Evolutionary conservation across 1,284 basidiomycete species (phyloP), one percentile per base, ranked within the genome.

Genomic region (Albatrellus sp.): DNA sequence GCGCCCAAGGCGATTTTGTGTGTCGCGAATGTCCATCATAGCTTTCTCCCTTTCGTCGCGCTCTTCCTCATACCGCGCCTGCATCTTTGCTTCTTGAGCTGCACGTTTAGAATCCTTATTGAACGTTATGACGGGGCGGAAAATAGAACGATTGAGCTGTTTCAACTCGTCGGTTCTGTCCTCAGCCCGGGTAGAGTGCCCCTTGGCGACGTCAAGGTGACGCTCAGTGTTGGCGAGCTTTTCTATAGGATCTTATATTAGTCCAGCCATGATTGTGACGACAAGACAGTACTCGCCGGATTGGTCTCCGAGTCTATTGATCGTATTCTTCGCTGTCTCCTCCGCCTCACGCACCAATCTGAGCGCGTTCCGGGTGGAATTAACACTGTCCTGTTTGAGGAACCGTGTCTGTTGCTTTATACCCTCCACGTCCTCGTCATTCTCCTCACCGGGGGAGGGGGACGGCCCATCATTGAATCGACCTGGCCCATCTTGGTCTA

Each of bases 111-210:
- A 75, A 42, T 92, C 84, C 64, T 93, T 94, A 69, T 93, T 92
- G 64, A 86, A 93, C 0, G 82, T 81, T 54, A 93, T 81, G 47
- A 77, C 88, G 1, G 91, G 92, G 14, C 87, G 78, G 72, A 99
- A 98, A 62, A 99, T 98, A 43, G 90, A 92, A 12, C 81, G 76
- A 63, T 96, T 96, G 49, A 99, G 80, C 58, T 91, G 75, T 60
- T 90, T 92, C 48, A 99, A 81, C 65, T 98, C 92, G 51, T 84
- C 84, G 5, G 93, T 90, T 62, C 82, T 91, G 68, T 99, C 96
- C 52, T 87, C 87, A 14, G 96, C 94, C 5, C 90, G 80, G 42
- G 74, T 68, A 20, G 90, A 86, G 63, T 96, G 84, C 11, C 88
- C 86, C 66, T 92, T 98, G 48, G 93, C 75, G 46, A 96, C 77